Percentiles rank a stretch among this genome's conserved stretches.
These are phyloP conservation scores for Naganishia liquefaciens DNA, from an alignment of 1,284 basidiomycete species.

Conservation along the genomic window DNA sequence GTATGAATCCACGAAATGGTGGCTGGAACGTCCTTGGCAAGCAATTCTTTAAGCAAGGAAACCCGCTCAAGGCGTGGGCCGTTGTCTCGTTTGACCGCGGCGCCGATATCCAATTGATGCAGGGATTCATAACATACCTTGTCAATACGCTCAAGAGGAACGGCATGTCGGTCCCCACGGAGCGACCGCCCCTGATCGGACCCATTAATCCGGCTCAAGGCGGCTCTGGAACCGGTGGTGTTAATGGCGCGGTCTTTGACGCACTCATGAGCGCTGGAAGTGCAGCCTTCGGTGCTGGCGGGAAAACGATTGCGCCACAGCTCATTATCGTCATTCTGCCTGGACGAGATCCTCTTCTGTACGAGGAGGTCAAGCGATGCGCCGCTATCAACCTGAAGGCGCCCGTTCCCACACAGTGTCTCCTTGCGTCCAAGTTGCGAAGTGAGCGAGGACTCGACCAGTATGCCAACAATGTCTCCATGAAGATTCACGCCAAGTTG, in stretches of 20 bases:
- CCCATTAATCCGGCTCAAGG: constrained; percentile 41
- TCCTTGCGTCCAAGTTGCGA: constrained; percentile 48
- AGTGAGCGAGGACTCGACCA: constrained; percentile 51
- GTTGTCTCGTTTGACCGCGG: constrained; percentile 47
- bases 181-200: constrained; percentile 39
- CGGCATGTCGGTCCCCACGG: constrained; percentile 43
- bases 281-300: constrained; percentile 43
- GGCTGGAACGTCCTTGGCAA: constrained; percentile 43
- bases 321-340: constrained; percentile 51
- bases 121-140: constrained; percentile 41
- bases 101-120: constrained; percentile 40
- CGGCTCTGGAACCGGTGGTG: constrained; percentile 1
- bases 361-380: constrained; percentile 55
- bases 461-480: constrained; percentile 50
- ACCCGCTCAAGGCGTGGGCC: constrained; percentile 50
- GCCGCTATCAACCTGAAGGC: constrained; percentile 43
- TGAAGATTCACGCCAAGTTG: constrained; percentile 57
- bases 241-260: constrained; percentile 24
- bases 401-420: constrained; percentile 51
- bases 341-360: constrained; percentile 46
- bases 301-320: constrained; percentile 44
- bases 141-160: constrained; percentile 36
- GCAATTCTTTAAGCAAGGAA: constrained; percentile 43
- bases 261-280: constrained; percentile 19
- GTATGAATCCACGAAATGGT: constrained; percentile 38